phyloP scores from a whole-genome alignment of 768 basidiomycete species.

The Favolaschia claudopus region DNA sequence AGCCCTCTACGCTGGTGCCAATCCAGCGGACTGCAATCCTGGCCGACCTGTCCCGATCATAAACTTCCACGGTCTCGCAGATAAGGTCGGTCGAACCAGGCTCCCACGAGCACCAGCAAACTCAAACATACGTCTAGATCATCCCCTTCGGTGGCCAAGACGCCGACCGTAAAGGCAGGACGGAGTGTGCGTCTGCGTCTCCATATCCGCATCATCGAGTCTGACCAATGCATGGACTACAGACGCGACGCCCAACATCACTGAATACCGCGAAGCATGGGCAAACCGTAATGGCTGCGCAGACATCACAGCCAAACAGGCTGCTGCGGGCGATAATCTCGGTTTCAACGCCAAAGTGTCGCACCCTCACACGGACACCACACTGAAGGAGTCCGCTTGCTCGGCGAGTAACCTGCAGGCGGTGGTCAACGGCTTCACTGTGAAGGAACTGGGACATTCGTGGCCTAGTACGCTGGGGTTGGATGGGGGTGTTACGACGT shows the following conservation, averaged over 20 bases:
- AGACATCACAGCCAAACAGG: too few relatives aligned
- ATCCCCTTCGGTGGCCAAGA: slow-evolving; percentile 25
- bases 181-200: neutral
- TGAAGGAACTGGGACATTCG: slow-evolving; percentile 19
- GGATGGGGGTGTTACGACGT: slow-evolving; percentile 22
- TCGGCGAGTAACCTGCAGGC: slow-evolving; percentile 6
- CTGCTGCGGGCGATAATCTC: neutral
- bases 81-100: too few relatives aligned
- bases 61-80: slow-evolving; percentile 25
- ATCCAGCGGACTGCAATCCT: slow-evolving; percentile 16
- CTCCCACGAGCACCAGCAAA: too few relatives aligned
- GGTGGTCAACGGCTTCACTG: slow-evolving; percentile 21
- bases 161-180: neutral
- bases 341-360: slow-evolving; percentile 12
- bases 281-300: slow-evolving; percentile 22
- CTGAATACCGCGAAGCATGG: slow-evolving; percentile 22
- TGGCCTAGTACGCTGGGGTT: slow-evolving; percentile 23
- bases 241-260: slow-evolving; percentile 22
- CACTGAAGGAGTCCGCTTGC: slow-evolving; percentile 21
- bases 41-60: slow-evolving; percentile 23
- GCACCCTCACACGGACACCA: slow-evolving; percentile 24
- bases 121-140: too few relatives aligned
- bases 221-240: neutral
- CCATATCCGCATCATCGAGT: neutral
- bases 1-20: slow-evolving; percentile 25